Conservation (phyloP, 2,329 filamentous ascomycete genomes). For the Hypoxylon sp. region DNA sequence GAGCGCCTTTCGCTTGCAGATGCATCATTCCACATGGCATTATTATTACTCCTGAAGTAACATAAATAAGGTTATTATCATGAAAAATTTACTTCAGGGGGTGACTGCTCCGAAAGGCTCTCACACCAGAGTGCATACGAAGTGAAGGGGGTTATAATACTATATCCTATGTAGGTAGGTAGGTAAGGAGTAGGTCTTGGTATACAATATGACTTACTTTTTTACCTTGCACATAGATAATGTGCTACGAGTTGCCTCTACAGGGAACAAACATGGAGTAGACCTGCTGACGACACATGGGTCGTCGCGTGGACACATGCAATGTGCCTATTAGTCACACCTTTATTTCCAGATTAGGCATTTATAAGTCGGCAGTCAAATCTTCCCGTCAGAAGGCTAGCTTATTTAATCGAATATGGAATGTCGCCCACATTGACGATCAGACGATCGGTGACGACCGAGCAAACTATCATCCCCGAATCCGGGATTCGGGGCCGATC, state of each 20-base stretch:
- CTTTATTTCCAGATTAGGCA: background rate
- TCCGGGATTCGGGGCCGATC: conserved; percentile 6
- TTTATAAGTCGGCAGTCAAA: background rate
- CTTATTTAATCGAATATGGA: background rate
- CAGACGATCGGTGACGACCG: background rate
- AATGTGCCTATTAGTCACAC: conserved; percentile 1
- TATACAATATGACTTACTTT: too few relatives aligned
- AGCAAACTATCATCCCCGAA: background rate
- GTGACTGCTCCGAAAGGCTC: background rate
- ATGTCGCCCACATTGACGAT: background rate
- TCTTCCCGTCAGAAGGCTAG: background rate
- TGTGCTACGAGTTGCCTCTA: background rate
- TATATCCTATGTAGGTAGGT: too few relatives aligned
- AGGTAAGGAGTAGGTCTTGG: too few relatives aligned
- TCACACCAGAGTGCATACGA: background rate
- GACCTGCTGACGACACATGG: background rate
- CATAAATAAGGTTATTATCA: background rate
- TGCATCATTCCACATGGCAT: conserved; percentile 3
- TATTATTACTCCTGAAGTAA: background rate
- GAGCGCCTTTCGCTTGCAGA: background rate
- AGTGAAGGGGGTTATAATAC: background rate
- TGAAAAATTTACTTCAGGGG: background rate
- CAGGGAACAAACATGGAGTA: background rate
- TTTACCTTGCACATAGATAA: background rate
- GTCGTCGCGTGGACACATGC: background rate